Base-by-base conservation (phyloP, 495 filamentous ascomycete genomes). In the Talaromyces thailandensis region DNA sequence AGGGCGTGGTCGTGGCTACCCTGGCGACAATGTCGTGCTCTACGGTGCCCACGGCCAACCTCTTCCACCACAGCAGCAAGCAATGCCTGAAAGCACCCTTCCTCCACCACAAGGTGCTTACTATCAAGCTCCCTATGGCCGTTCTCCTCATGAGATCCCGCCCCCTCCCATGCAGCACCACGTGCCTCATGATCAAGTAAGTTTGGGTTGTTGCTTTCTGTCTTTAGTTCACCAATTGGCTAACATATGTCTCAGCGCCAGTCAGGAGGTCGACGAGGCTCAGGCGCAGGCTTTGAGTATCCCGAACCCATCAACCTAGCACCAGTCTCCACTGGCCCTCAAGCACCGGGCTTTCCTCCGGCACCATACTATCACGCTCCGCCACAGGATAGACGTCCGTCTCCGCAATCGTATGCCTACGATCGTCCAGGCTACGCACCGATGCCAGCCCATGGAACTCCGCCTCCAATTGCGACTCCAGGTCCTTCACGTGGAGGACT, bases 31-130 rank as follows among this genome's bases (percentile, higher is more conserved):
- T 6, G 68, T 78, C 48, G 67, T 79, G 63, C 79, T 92, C 45
- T 92, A 88, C 73, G 89, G 89, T 29, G 87, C 89, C 37, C 88
- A 91, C 67, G 89, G 89, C 32, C 87, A 92, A 67, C 89, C 88
- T 40, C 81, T 86, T 50, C 84, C 84, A 12, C 79, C 81, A 11
- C 83, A 82, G 61, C 73, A 79, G 58, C 79, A 81, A 64, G 73
- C 79, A 63, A 75, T 76, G 43, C 68, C 73, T 64, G 78, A 84
- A 52, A 72, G 74, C 9, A 78, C 77, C 61, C 69, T 78, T 64
- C 79, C 76, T 51, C 77, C 80, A 48, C 81, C 81, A 55, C 82
- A 79, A 69, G 73, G 73, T 64, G 71, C 76, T 72, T 79, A 78
- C 61, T 70, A 69, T 31, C 71, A 67, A 60, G 63, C 73, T n/a